Percentiles rank a stretch among this genome's conserved stretches.
Conservation (phyloP, 805 yeast species). For the Candida sithepensis region DNA sequence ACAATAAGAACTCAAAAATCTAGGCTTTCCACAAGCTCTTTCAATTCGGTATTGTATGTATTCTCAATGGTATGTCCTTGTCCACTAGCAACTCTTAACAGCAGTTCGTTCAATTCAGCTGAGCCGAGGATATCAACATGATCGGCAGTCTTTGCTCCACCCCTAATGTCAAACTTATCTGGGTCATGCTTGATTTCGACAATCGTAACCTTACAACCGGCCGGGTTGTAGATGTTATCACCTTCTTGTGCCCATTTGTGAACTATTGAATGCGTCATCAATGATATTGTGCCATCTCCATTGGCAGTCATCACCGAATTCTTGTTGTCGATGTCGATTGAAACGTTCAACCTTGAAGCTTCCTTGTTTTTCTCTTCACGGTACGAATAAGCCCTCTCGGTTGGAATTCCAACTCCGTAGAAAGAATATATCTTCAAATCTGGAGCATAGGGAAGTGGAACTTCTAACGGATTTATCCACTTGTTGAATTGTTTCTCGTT, state of each 20-base stretch:
- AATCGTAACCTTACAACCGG: slow-evolving; percentile 61
- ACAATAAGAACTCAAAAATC: slow-evolving; percentile 32
- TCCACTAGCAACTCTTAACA: slow-evolving; percentile 81
- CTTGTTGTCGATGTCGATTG: slow-evolving; percentile 63
- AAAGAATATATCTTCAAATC: slow-evolving; percentile 84
- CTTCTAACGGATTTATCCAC: slow-evolving; percentile 96
- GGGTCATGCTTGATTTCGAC: slow-evolving; percentile 95
- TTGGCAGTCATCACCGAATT: slow-evolving; percentile 79
- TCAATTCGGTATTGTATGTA: slow-evolving; percentile 53
- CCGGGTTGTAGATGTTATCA: slow-evolving; percentile 72
- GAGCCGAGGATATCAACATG: slow-evolving; percentile 96
- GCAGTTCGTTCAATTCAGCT: slow-evolving; percentile 84
- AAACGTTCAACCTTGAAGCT: slow-evolving; percentile 53
- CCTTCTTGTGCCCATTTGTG: slow-evolving; percentile 45
- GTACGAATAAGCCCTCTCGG: slow-evolving; percentile 90
- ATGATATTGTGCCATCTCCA: slow-evolving; percentile 94
- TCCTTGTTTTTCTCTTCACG: slow-evolving; percentile 60
- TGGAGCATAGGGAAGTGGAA: slow-evolving; percentile 88
- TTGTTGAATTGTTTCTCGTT: slow-evolving; percentile 73
- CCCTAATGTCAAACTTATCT: slow-evolving; percentile 87
- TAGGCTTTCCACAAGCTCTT: slow-evolving; percentile 56
- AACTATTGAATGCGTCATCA: slow-evolving; percentile 84
- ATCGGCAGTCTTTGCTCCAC: slow-evolving; percentile 97
- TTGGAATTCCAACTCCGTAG: slow-evolving; percentile 95
- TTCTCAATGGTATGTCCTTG: slow-evolving; percentile 64